These are phyloP conservation scores for Pseudohyphozyma bogoriensis DNA, from an alignment of 768 basidiomycete species.

Conservation along the genomic window DNA sequence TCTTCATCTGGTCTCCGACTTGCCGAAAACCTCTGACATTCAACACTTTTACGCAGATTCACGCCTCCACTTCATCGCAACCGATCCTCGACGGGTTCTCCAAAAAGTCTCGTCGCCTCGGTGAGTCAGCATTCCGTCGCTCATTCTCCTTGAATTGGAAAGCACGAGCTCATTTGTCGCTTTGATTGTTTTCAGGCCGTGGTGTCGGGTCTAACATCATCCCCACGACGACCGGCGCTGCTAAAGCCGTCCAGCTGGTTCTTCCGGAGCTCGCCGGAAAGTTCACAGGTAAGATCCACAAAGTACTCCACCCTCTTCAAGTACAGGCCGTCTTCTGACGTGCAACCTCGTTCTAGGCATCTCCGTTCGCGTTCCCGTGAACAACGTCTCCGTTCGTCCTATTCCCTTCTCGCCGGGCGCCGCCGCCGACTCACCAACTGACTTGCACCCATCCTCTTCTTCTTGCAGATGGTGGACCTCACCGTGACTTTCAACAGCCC, in stretches of 20 bases:
- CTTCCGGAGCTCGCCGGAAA: constrained; percentile 61
- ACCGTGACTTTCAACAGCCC: constrained; percentile 35
- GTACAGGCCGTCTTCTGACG: neutral
- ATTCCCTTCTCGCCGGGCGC: too few relatives aligned
- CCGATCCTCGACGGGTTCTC: neutral
- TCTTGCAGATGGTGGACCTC: constrained; percentile 39
- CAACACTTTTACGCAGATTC: too few relatives aligned
- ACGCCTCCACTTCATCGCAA: constrained; percentile 48
- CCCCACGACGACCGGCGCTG: constrained; percentile 95
- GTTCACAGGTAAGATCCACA: constrained; percentile 37
- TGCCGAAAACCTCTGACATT: too few relatives aligned
- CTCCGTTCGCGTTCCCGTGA: constrained; percentile 38
- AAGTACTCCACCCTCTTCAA: too few relatives aligned
- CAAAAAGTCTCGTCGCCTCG: constrained; percentile 5
- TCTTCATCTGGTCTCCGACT: too few relatives aligned
- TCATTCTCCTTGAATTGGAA: constrained; percentile 82
- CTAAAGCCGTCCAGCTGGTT: constrained; percentile 55
- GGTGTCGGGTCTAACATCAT: constrained; percentile 97
- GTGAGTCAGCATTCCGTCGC: constrained; percentile 51
- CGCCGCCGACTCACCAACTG: too few relatives aligned
- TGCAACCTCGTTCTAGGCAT: constrained; percentile 28
- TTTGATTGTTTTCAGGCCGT: too few relatives aligned
- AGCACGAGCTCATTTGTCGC: too few relatives aligned
- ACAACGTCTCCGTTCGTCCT: constrained; percentile 38
- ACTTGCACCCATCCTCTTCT: too few relatives aligned